phyloP scores from a whole-genome alignment of 2,329 filamentous ascomycete genomes.

The Pleurostoma richardsiae region DNA sequence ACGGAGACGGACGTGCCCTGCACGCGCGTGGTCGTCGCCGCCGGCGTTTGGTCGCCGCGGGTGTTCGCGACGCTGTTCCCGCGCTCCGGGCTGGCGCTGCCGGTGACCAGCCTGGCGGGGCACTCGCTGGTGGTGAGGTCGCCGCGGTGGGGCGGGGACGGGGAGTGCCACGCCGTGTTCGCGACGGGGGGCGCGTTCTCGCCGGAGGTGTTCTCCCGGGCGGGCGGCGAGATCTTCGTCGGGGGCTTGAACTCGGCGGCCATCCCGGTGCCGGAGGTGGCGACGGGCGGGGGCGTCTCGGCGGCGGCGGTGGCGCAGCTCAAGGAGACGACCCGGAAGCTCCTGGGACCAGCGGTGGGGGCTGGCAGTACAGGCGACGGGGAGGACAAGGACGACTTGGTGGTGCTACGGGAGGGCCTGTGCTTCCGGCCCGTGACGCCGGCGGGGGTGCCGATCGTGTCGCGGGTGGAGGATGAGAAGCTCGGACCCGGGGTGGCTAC shows the following conservation, averaged over 20 bases:
- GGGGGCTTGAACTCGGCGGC: conserved; percentile 62
- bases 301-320: conserved; percentile 42
- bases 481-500: conserved; percentile 46
- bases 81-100: conserved; percentile 42
- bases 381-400: conserved; percentile 42
- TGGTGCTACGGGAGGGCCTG: conserved; percentile 59
- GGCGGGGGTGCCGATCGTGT: conserved; percentile 59
- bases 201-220: conserved; percentile 66
- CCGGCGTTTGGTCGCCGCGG: conserved; percentile 65
- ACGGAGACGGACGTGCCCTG: conserved; percentile 53
- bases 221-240: conserved; percentile 66
- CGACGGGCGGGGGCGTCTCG: conserved; percentile 44
- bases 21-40: conserved; percentile 59
- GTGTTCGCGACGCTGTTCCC: conserved; percentile 65
- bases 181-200: conserved; percentile 57
- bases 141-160: conserved; percentile 42
- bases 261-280: conserved; percentile 54
- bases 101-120: conserved; percentile 60
- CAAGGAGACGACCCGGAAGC: conserved; percentile 37
- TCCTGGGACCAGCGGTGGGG: conserved; percentile 32
- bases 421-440: conserved; percentile 70
- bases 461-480: conserved; percentile 47
- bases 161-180: conserved; percentile 66
- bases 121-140: conserved; percentile 66
- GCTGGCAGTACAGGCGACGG: conserved; percentile 2